Conservation (phyloP, 192 early-diverging fungal species). For the Globomyces pollinis-pini region DNA sequence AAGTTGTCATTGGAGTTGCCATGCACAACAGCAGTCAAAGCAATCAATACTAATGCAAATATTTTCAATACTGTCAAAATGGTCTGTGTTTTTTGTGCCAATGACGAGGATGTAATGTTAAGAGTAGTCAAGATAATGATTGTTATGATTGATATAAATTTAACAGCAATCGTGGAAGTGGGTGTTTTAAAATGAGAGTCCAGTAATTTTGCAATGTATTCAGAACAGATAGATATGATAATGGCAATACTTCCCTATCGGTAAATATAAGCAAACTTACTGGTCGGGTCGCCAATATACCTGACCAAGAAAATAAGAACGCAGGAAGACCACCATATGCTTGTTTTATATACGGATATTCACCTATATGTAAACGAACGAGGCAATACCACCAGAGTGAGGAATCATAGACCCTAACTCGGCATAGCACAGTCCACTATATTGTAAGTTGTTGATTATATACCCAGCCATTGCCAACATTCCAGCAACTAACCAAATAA, state of each 20-base stretch:
- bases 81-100: slow-evolving; percentile 30
- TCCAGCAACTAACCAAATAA: slow-evolving; percentile 31
- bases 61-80: slow-evolving; percentile 39
- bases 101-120: slow-evolving; percentile 19
- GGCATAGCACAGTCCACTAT: slow-evolving; percentile 79
- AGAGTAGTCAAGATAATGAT: slow-evolving; percentile 32
- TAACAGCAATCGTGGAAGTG: slow-evolving; percentile 13
- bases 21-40: slow-evolving; percentile 26
- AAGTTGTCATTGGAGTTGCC: slow-evolving; percentile 52
- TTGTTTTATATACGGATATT: slow-evolving; percentile 74
- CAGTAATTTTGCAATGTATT: slow-evolving; percentile 52
- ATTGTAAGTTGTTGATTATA: no score
- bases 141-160: slow-evolving; percentile 31
- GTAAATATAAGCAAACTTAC: no score
- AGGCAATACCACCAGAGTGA: slow-evolving; percentile 70
- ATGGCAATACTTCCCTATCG: slow-evolving; percentile 68
- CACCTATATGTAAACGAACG: no score
- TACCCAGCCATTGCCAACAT: slow-evolving; percentile 64
- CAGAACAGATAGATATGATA: slow-evolving; percentile 66
- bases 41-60: slow-evolving; percentile 28
- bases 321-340: slow-evolving; percentile 64
- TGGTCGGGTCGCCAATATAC: slow-evolving; percentile 54
- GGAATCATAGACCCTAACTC: slow-evolving; percentile 86
- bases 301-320: slow-evolving; percentile 69
- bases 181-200: background rate